These are phyloP conservation scores for Fraxinus angustifolia DNA, from an alignment of 305 asterid species.

Conservation along the genomic window DNA sequence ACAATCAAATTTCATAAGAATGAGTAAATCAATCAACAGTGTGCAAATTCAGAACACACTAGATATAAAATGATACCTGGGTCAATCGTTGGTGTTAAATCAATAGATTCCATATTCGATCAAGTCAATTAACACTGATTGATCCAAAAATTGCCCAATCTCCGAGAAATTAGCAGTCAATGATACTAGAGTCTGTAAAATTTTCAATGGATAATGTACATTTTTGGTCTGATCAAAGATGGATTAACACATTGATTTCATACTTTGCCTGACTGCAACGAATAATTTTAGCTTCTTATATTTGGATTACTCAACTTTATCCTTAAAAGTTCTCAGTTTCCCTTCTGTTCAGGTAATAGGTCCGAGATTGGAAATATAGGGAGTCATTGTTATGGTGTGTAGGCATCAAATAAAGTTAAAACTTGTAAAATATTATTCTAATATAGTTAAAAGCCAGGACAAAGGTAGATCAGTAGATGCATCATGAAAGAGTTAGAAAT, in stretches of 20 bases:
- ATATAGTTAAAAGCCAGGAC: conserved; percentile 2
- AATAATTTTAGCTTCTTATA: not conserved
- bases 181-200: not conserved
- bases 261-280: not conserved
- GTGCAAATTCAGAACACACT: conserved; percentile 3
- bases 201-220: not conserved
- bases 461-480: conserved; percentile 1
- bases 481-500: not conserved
- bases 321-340: not conserved
- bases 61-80: not conserved
- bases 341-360: not conserved
- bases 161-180: not conserved
- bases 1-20: conserved; percentile 11
- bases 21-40: conserved; percentile 22
- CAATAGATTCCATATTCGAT: not conserved
- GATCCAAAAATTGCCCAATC: not conserved
- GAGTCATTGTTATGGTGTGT: not conserved
- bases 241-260: not conserved
- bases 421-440: not conserved
- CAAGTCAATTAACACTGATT: not conserved
- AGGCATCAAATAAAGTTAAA: not conserved
- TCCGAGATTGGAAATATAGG: not conserved
- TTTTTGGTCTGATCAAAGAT: not conserved
- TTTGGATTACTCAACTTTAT: not conserved
- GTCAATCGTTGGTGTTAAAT: not conserved